Percentiles rank a stretch among this genome's conserved stretches.
Conservation (phyloP, 768 basidiomycete species). For the Xanthoconium purpureum region DNA sequence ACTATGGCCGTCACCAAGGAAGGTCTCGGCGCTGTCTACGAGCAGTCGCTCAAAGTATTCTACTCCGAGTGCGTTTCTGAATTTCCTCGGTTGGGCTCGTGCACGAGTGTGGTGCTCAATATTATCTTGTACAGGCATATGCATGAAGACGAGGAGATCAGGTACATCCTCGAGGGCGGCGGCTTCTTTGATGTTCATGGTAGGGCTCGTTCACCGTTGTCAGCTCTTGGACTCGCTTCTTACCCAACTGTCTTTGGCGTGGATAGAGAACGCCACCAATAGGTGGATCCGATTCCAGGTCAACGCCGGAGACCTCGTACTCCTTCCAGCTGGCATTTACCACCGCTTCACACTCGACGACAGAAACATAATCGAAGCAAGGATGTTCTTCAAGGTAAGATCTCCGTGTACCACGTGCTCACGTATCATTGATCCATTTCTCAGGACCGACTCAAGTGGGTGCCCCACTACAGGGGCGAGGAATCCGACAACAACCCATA, state of each 20-base stretch:
- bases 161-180: slow-evolving; percentile 81
- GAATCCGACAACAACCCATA: slow-evolving; percentile 64
- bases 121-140: slow-evolving; percentile 56
- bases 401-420: background rate
- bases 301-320: slow-evolving; percentile 75
- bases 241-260: background rate
- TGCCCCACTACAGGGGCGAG: slow-evolving; percentile 62
- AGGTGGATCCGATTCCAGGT: slow-evolving; percentile 82
- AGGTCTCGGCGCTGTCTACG: slow-evolving; percentile 79
- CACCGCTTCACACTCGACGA: slow-evolving; percentile 92
- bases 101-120: background rate
- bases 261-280: slow-evolving; percentile 61
- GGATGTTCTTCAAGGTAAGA: slow-evolving; percentile 80
- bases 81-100: too few species aligned
- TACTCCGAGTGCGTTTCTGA: slow-evolving; percentile 66
- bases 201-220: slow-evolving; percentile 32
- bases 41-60: slow-evolving; percentile 77
- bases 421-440: background rate
- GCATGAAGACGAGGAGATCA: slow-evolving; percentile 95
- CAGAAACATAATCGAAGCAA: slow-evolving; percentile 65
- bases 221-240: background rate
- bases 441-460: slow-evolving; percentile 92
- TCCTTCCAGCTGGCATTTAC: slow-evolving; percentile 89
- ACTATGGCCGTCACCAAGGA: slow-evolving; percentile 73
- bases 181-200: slow-evolving; percentile 93